Evolutionary conservation across 768 basidiomycete genomes (phyloP), one percentile per base, ranked within the genome.

Genomic region (Termitomyces sp.): DNA sequence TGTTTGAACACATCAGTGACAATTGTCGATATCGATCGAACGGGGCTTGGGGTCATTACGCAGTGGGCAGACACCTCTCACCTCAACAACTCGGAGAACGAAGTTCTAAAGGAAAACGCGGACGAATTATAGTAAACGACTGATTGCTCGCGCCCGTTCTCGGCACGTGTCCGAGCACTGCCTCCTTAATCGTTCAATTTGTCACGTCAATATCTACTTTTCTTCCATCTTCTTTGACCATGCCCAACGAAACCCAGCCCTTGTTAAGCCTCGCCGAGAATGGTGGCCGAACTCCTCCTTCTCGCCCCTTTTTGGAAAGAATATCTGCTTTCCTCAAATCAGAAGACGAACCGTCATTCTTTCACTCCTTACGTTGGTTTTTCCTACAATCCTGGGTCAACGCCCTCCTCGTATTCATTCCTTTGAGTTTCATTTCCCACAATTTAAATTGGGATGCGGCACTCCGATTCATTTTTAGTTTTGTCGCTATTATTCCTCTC

Each of bases 401-500:
- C 66, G 44, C 91, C 48, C 74, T 94, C 52, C 82, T 95, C 52
- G 68, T 94, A 48, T 89, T 90, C 58, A 81, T 94, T 9, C 94
- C 94, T 27, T 72, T 95, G 61, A 83, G 83, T 61, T 70, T 84
- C 43, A 57, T 85, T 10, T 76, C 89, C 23, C 83, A 91, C 70
- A 75, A 81, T 62, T 66, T 82, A 17, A 64, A 82, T 63, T 91
- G 88, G 88, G 91, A 91, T 76, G 85, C 84, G 30, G 84, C 80
- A 17, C 70, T 85, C n/a, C 81, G 86, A 12, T 91, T 91, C 62
- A 70, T 69, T 7, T 88, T 89, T 69, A 86, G 85, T 60, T 93
- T 94, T 67, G 62, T 91, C 42, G 89, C 91, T 11, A 92, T 94
- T 63, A 76, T 94, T 54, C 94, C 94, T 27, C 79, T 97, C 28